These are phyloP conservation scores for Nannizzia gypsea DNA, from an alignment of 2,329 filamentous ascomycete species.

Conservation along the genomic window DNA sequence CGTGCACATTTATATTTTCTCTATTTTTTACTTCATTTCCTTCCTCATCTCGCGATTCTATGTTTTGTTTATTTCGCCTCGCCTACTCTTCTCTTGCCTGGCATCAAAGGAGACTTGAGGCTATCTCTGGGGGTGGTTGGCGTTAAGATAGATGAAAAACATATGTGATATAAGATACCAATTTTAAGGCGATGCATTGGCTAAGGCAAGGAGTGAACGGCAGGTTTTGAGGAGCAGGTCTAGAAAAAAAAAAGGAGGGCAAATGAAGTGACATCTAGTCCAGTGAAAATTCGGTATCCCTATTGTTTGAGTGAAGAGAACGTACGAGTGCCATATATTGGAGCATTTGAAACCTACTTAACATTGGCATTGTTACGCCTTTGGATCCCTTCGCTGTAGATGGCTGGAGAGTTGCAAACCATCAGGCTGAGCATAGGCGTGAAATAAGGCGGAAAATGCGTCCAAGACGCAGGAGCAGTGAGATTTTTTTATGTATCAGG, in stretches of 20 bases:
- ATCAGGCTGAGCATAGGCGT: too few species aligned
- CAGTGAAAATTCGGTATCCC: neutral
- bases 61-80: neutral
- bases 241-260: neutral
- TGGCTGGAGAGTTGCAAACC: too few species aligned
- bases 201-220: neutral
- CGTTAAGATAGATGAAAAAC: slow-evolving; percentile 1
- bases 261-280: too few species aligned
- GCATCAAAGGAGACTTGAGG: neutral
- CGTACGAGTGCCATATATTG: neutral
- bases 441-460: too few species aligned
- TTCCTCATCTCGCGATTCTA: neutral
- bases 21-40: neutral
- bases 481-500: too few species aligned
- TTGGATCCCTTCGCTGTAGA: too few species aligned
- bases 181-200: neutral
- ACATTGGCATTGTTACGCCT: too few species aligned
- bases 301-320: neutral
- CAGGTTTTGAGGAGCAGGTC: neutral
- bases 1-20: neutral
- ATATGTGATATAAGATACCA: neutral
- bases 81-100: neutral
- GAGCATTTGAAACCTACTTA: too few species aligned
- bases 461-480: too few species aligned
- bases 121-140: neutral